Evolutionary conservation across 768 basidiomycete species (phyloP).

Genomic region (Rhodosporidiobolus sp.): DNA sequence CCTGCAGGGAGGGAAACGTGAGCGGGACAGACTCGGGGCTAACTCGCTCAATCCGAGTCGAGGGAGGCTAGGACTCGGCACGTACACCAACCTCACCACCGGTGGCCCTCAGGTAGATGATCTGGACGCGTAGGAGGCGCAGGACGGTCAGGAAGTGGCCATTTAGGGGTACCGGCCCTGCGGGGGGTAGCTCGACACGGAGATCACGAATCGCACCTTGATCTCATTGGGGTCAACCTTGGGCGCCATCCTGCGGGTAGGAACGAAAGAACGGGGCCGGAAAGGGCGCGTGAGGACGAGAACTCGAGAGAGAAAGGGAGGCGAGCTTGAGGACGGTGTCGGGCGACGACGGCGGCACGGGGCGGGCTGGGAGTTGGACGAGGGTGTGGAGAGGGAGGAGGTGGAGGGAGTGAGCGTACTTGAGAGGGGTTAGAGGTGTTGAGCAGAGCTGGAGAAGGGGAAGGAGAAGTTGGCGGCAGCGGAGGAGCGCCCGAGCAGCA

Average conservation of each 20-base stretch:
- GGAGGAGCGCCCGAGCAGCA: neutral
- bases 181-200: neutral
- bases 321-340: neutral
- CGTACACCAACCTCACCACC: conserved; percentile 89
- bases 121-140: conserved; percentile 48
- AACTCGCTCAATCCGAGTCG: neutral
- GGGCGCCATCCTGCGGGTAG: conserved; percentile 40
- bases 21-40: neutral
- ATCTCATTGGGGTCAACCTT: conserved; percentile 85
- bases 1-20: conserved; percentile 45
- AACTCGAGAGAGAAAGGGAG: neutral
- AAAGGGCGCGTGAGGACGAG: no score
- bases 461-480: no score
- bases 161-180: no score
- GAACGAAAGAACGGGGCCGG: neutral
- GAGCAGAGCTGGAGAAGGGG: no score
- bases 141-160: neutral
- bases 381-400: no score
- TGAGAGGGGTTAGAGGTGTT: no score
- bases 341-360: neutral
- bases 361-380: neutral
- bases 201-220: conserved; percentile 54
- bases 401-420: neutral
- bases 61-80: neutral
- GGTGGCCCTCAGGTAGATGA: conserved; percentile 96